Conservation (phyloP, 306 rosid genomes). For the Sesbania bispinosa region DNA sequence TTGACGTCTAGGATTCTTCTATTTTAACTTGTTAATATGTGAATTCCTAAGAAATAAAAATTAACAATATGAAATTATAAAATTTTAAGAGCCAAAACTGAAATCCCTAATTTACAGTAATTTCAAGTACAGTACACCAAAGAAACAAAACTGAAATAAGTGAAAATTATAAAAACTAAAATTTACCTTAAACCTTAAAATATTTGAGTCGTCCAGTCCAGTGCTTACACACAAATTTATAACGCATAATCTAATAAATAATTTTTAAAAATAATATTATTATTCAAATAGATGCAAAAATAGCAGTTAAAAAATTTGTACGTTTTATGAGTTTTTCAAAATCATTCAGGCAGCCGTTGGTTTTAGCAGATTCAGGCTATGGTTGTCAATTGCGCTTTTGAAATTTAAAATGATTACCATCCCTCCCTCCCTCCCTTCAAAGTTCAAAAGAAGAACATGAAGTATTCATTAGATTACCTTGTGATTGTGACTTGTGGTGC, state of each 20-base stretch:
- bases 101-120: too few species aligned
- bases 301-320: not conserved
- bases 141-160: not conserved
- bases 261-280: not conserved
- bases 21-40: not conserved
- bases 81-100: too few species aligned
- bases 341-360: not conserved
- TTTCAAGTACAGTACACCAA: too few species aligned
- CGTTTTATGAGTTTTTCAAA: not conserved
- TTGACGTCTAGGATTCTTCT: not conserved
- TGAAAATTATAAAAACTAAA: not conserved
- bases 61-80: too few species aligned
- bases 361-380: not conserved
- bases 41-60: not conserved
- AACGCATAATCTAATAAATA: not conserved
- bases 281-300: not conserved
- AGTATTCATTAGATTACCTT: conserved; percentile 16
- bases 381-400: not conserved
- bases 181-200: not conserved
- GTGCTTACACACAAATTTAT: not conserved
- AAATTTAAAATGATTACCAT: not conserved
- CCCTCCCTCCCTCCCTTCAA: not conserved
- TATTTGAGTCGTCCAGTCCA: not conserved
- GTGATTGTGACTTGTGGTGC: not conserved
- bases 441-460: not conserved